Evolutionary conservation across 192 early-diverging fungal genomes (phyloP), one percentile per base, ranked within the genome.

Genomic region (Coemansia sp.): DNA sequence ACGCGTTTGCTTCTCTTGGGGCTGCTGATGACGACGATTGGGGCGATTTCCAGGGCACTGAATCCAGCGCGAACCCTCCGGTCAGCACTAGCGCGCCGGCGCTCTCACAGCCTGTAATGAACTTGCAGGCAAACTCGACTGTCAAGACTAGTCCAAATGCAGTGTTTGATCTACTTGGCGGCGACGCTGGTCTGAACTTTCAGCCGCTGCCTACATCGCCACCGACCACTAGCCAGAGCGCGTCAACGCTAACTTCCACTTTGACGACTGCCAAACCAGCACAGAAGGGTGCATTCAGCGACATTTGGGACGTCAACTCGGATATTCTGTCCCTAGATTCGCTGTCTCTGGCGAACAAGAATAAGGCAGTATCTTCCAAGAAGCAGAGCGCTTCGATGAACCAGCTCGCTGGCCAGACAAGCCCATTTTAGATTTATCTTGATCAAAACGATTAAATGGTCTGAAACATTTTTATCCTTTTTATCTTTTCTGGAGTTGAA

Each of bases 271-370:
- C 61, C 25, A 61, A 58, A 21, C 9, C 63, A n/a, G 41, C 57
- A 17, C 29, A 73, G 27, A 72, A 73, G 61, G 59, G 43, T 10
- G 77, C 77, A 21, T 75, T 81, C 29, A 74, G 83, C 57, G 88
- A 89, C 68, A 90, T 89, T 49, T 92, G 90, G 89, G 86, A 85
- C 2, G 79, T 85, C 64, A 86, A 84, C 37, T 88, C 88, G 16
- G 78, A 70, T 59, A 69, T 92, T 50, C 83, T 92, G 12, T 88
- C 86, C 1, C 71, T 92, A 39, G 91, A 91, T 69, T 89, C 89
- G 27, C 74, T 92, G 6, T 87, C 86, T 19, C 82, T 87, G 59
- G 61, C 77, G 7, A 86, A 83, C 43, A 69, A 84, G 50, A 68
- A 23, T 49, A 81, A 64, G 65, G 29, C 37, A 25, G 49, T 25